phyloP scores from a whole-genome alignment of 2,329 filamentous ascomycete species.

The Exophiala calicioides region DNA sequence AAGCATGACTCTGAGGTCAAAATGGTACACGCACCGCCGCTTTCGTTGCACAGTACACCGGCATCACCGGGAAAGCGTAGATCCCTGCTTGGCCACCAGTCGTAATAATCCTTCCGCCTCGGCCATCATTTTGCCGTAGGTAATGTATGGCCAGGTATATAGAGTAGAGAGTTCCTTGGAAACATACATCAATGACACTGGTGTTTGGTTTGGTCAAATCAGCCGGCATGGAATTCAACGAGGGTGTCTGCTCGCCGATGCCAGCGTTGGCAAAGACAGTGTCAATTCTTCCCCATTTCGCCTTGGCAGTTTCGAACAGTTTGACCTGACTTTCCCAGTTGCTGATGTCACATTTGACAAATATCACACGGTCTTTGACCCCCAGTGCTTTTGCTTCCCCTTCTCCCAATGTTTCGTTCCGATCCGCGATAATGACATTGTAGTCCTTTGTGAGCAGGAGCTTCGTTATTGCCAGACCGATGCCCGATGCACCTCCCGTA shows the following conservation, averaged over 20 bases:
- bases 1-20: too few species aligned
- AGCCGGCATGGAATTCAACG: slow-evolving; percentile 46
- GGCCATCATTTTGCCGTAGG: slow-evolving; percentile 40
- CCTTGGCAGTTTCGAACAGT: slow-evolving; percentile 43
- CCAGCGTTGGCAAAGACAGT: slow-evolving; percentile 53
- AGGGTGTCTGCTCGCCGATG: slow-evolving; percentile 47
- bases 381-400: too few species aligned
- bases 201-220: too few species aligned
- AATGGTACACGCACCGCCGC: too few species aligned
- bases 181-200: slow-evolving; percentile 47
- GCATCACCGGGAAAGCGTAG: slow-evolving; percentile 3
- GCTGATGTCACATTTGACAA: slow-evolving; percentile 44
- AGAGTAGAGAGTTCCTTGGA: slow-evolving; percentile 48
- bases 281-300: slow-evolving; percentile 46
- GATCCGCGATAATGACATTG: too few species aligned
- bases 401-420: too few species aligned
- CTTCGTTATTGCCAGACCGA: too few species aligned
- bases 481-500: too few species aligned
- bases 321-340: slow-evolving; percentile 46
- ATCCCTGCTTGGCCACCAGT: slow-evolving; percentile 52
- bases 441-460: too few species aligned
- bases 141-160: slow-evolving; percentile 51
- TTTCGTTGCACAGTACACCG: not conserved
- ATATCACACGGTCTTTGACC: too few species aligned
- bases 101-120: slow-evolving; percentile 48